These are phyloP conservation scores for Tuber microsphaerosporum DNA, from an alignment of 495 filamentous ascomycete genomes.

Conservation along the genomic window DNA sequence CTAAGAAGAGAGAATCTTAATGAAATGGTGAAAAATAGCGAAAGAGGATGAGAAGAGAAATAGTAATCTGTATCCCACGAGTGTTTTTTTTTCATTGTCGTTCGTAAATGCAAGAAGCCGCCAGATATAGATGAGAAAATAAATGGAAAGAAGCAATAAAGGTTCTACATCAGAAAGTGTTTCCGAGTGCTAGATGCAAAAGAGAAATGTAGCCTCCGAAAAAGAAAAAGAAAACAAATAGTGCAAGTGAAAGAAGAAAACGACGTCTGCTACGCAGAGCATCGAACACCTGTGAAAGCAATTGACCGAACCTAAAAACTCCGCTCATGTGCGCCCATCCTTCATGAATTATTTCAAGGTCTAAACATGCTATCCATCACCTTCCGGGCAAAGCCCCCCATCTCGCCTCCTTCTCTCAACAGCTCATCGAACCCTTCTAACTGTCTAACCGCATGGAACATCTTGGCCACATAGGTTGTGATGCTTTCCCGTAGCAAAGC, in stretches of 20 bases:
- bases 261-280: conserved; percentile 15
- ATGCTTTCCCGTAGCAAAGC: conserved; percentile 37
- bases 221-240: conserved; percentile 14
- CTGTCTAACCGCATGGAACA: conserved; percentile 40
- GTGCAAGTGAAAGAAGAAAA: conserved; percentile 18
- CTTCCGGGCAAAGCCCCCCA: conserved; percentile 41
- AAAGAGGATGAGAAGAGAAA: conserved; percentile 14
- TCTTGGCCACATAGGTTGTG: conserved; percentile 40
- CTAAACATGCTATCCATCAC: conserved; percentile 43
- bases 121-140: conserved; percentile 19
- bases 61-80: conserved; percentile 28
- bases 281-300: conserved; percentile 23
- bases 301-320: conserved; percentile 12
- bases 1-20: conserved; percentile 34
- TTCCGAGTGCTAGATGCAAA: conserved; percentile 30
- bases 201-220: conserved; percentile 33
- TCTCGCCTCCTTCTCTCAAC: conserved; percentile 40
- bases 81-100: conserved; percentile 12
- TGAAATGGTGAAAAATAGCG: conserved; percentile 23
- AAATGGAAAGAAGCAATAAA: background rate
- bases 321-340: background rate
- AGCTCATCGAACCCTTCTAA: conserved; percentile 40
- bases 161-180: conserved; percentile 33
- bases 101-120: conserved; percentile 34
- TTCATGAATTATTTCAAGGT: conserved; percentile 19